Conservation (phyloP, 352 stramenopile genomes). For the Phytopythium oedochilum region DNA sequence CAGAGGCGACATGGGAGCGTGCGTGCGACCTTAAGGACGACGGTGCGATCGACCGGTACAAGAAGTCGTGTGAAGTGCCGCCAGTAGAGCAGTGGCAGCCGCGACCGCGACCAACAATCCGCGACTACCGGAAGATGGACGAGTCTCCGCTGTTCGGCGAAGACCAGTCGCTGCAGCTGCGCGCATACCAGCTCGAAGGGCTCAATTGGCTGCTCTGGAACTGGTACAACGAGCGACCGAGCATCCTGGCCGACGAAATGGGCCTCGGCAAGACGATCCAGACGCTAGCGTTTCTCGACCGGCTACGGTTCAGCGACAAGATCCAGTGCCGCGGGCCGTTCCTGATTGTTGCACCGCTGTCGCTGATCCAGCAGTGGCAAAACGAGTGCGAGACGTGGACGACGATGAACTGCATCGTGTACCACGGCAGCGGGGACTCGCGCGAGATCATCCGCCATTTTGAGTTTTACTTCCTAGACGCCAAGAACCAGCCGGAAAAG, state of each 20-base stretch:
- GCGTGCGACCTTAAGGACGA: slow-evolving; percentile 87
- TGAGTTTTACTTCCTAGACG: slow-evolving; percentile 92
- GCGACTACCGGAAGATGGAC: slow-evolving; percentile 86
- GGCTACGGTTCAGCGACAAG: slow-evolving; percentile 88
- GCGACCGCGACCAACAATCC: slow-evolving; percentile 60
- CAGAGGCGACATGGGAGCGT: slow-evolving; percentile 84
- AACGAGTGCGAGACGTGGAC: slow-evolving; percentile 99
- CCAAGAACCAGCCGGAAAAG: slow-evolving; percentile 65
- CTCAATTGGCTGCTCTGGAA: slow-evolving; percentile 90
- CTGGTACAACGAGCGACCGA: slow-evolving; percentile 87
- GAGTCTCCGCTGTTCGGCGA: slow-evolving; percentile 68
- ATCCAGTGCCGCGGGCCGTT: slow-evolving; percentile 93
- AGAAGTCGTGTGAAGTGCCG: slow-evolving; percentile 45
- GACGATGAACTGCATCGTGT: slow-evolving; percentile 98
- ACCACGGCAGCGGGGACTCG: slow-evolving; percentile 94
- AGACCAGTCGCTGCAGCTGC: slow-evolving; percentile 66
- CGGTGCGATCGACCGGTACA: slow-evolving; percentile 72
- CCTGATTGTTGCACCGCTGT: slow-evolving; percentile 98
- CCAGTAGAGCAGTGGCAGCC: slow-evolving; percentile 55
- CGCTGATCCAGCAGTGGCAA: slow-evolving; percentile 99
- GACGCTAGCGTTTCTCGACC: slow-evolving; percentile 92
- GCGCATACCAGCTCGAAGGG: slow-evolving; percentile 84
- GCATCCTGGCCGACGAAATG: slow-evolving; percentile 89
- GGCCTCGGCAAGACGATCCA: slow-evolving; percentile 93
- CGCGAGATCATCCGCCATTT: slow-evolving; percentile 93